Percentiles rank a stretch among this genome's conserved stretches.
phyloP scores from a whole-genome alignment of 768 basidiomycete species.

The Galerina sulciceps region DNA sequence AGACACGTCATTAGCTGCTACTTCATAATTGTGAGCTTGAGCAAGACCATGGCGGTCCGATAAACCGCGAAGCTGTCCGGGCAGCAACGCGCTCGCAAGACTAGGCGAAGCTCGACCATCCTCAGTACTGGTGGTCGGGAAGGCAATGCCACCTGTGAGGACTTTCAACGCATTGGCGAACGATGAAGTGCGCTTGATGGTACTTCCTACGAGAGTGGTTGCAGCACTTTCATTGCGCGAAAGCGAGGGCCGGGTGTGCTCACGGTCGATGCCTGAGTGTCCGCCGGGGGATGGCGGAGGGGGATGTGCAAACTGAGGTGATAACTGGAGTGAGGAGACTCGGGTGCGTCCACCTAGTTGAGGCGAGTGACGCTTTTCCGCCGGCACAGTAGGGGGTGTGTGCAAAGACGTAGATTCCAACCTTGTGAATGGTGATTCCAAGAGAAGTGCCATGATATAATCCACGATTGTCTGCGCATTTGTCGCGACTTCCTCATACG shows the following conservation, averaged over 20 bases:
- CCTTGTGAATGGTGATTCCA: conserved; percentile 86
- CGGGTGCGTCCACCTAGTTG: conserved; percentile 44
- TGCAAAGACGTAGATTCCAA: conserved; percentile 72
- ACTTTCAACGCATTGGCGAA: conserved; percentile 78
- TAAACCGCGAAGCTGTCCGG: conserved; percentile 18
- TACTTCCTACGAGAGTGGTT: conserved; percentile 63
- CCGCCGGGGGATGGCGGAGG: conserved; percentile 48
- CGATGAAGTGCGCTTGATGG: conserved; percentile 77
- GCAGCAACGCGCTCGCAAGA: conserved; percentile 21
- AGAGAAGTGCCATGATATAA: conserved; percentile 86
- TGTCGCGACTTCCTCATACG: conserved; percentile 90
- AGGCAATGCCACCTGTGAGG: conserved; percentile 71
- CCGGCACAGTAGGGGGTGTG: conserved; percentile 45
- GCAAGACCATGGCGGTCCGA: neutral
- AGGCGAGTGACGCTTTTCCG: conserved; percentile 40
- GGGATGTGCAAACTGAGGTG: conserved; percentile 42
- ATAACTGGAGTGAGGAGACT: conserved; percentile 54
- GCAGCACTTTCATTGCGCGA: conserved; percentile 67
- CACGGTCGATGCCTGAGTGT: neutral
- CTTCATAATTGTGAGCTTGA: neutral
- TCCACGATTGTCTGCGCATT: conserved; percentile 92
- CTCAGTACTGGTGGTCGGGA: conserved; percentile 60
- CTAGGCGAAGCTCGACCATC: conserved; percentile 48
- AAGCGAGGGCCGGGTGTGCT: conserved; percentile 42
- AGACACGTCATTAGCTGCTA: conserved; percentile 46